Evolutionary conservation across 2,329 filamentous ascomycete genomes (phyloP).

Genomic region (Fusarium subtropicale): DNA sequence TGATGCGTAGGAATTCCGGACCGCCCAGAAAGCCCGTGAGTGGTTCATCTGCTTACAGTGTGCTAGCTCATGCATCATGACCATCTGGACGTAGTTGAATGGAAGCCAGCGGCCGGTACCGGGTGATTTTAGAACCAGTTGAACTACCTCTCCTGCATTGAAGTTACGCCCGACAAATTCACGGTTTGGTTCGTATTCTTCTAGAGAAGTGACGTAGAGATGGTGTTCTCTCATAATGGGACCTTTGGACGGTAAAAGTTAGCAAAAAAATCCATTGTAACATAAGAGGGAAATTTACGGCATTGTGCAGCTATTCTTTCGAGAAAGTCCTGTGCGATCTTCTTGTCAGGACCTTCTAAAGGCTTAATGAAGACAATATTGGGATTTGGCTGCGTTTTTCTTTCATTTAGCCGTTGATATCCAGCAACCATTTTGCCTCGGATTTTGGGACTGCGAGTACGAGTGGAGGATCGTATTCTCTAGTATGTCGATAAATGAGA

Average conservation of each 20-base stretch:
- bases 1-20: slow-evolving; percentile 77
- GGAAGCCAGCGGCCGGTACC: slow-evolving; percentile 78
- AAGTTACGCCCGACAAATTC: slow-evolving; percentile 92
- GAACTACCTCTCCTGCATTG: slow-evolving; percentile 88
- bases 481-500: not conserved
- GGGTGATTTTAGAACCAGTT: slow-evolving; percentile 80
- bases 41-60: slow-evolving; percentile 96
- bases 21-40: slow-evolving; percentile 81
- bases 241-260: slow-evolving; percentile 52
- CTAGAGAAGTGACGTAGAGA: slow-evolving; percentile 75
- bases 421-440: slow-evolving; percentile 74
- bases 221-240: slow-evolving; percentile 77
- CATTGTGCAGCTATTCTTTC: slow-evolving; percentile 86
- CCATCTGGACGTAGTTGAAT: slow-evolving; percentile 88
- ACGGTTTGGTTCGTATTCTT: slow-evolving; percentile 83
- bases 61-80: slow-evolving; percentile 93
- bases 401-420: slow-evolving; percentile 82
- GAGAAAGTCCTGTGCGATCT: slow-evolving; percentile 75
- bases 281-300: slow-evolving; percentile 55
- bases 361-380: slow-evolving; percentile 89
- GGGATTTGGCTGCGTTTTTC: slow-evolving; percentile 77
- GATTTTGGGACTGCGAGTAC: too few species aligned
- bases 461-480: not conserved
- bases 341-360: slow-evolving; percentile 71
- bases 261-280: not conserved